Conservation (phyloP, 2,329 filamentous ascomycete species). For the Ceratocystis colombiana region DNA sequence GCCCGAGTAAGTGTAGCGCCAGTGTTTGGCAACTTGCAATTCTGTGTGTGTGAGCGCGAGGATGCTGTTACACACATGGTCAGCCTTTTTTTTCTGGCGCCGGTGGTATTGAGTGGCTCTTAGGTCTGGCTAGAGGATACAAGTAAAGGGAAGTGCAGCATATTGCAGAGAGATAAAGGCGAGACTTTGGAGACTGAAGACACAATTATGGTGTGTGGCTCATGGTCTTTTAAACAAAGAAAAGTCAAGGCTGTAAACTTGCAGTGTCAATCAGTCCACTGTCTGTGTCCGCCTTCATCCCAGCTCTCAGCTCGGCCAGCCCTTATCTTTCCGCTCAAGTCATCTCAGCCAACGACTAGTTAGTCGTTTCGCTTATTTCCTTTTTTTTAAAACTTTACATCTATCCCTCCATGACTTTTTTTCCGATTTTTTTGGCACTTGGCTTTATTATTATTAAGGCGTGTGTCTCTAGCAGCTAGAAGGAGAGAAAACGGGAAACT, state of each 20-base stretch:
- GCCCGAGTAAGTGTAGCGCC: slow-evolving; percentile 60
- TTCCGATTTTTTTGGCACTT: no score
- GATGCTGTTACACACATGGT: background rate
- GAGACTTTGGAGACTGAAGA: background rate
- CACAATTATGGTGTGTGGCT: no score
- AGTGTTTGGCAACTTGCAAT: background rate
- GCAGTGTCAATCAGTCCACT: background rate
- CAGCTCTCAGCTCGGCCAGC: background rate
- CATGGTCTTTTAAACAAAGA: no score
- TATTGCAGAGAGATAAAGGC: background rate
- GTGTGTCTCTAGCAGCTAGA: no score
- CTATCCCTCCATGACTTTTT: background rate
- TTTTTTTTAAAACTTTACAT: background rate
- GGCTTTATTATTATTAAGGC: no score
- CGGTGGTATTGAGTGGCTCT: background rate
- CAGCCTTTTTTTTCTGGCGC: background rate
- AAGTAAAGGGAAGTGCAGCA: background rate
- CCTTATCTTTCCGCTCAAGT: background rate
- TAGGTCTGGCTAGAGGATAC: background rate
- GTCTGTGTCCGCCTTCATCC: slow-evolving; percentile 11
- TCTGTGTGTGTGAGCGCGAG: slow-evolving; percentile 9
- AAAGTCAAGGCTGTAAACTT: no score
- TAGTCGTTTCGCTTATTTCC: slow-evolving; percentile 9
- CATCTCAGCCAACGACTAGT: background rate
- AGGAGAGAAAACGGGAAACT: no score